These are phyloP conservation scores for Cladosporium sp. DNA, from an alignment of 2,329 filamentous ascomycete species.

Conservation along the genomic window DNA sequence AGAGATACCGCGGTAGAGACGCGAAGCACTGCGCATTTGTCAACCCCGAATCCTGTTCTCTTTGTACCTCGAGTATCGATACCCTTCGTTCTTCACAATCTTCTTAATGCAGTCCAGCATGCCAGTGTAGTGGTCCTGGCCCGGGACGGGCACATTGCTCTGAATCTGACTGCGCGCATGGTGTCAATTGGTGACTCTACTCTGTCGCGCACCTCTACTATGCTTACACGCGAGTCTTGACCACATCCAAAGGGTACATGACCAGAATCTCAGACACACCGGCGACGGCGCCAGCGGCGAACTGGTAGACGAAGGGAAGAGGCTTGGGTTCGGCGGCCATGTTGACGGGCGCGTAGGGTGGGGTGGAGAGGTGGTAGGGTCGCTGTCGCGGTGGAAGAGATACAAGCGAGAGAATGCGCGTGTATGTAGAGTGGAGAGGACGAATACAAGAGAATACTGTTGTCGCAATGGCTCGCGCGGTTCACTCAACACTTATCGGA, in stretches of 20 bases:
- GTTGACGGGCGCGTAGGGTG: conserved; percentile 26
- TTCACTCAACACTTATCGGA: conserved; percentile 10
- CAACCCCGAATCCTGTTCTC: conserved; percentile 10
- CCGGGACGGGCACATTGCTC: conserved; percentile 62
- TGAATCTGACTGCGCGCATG: conserved; percentile 46
- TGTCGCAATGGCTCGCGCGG: conserved; percentile 11
- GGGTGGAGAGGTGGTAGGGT: conserved; percentile 8
- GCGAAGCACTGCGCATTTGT: conserved; percentile 62
- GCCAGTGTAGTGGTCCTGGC: conserved; percentile 87
- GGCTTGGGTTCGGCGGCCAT: conserved; percentile 64
- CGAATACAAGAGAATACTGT: not conserved
- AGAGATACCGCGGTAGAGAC: conserved; percentile 92
- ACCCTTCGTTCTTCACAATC: conserved; percentile 96
- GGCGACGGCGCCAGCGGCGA: conserved; percentile 93
- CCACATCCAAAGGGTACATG: conserved; percentile 98
- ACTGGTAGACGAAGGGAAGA: conserved; percentile 91
- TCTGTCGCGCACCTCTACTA: not conserved
- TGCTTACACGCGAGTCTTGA: conserved; percentile 92
- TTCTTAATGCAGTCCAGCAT: conserved; percentile 98
- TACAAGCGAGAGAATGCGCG: not conserved
- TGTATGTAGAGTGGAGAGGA: not conserved
- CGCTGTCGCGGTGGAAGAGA: not conserved
- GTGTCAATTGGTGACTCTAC: not conserved
- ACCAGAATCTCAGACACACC: conserved; percentile 77
- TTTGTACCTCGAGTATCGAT: conserved; percentile 31